These are phyloP conservation scores for Exophiala spinifera DNA, from an alignment of 2,329 filamentous ascomycete genomes.

Conservation along the genomic window DNA sequence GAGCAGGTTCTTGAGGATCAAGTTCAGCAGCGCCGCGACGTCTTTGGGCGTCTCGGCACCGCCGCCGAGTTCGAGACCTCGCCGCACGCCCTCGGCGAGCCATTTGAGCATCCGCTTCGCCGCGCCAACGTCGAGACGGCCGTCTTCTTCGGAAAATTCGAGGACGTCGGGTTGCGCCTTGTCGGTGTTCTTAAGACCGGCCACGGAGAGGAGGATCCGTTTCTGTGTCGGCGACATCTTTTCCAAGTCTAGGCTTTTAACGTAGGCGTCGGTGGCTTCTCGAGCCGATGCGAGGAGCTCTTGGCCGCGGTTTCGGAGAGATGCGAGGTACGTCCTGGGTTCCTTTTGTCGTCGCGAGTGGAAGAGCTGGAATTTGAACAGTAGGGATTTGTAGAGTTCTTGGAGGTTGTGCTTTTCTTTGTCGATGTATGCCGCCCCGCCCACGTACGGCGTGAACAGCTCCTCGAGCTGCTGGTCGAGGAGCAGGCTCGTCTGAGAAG, in stretches of 20 bases:
- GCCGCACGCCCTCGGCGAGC: slow-evolving; percentile 90
- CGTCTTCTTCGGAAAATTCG: slow-evolving; percentile 87
- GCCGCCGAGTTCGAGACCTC: slow-evolving; percentile 85
- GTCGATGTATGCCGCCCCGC: slow-evolving; percentile 64
- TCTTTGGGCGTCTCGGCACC: slow-evolving; percentile 90
- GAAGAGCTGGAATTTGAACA: slow-evolving; percentile 97
- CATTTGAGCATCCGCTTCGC: slow-evolving; percentile 98
- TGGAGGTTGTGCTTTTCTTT: slow-evolving; percentile 66
- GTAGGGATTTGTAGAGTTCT: slow-evolving; percentile 80
- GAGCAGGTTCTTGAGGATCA: slow-evolving; percentile 83
- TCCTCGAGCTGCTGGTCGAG: slow-evolving; percentile 68
- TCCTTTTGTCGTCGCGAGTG: slow-evolving; percentile 77
- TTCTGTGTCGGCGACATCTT: slow-evolving; percentile 87
- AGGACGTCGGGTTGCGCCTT: slow-evolving; percentile 75
- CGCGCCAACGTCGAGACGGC: slow-evolving; percentile 73
- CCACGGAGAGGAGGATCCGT: slow-evolving; percentile 82
- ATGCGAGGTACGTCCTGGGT: slow-evolving; percentile 87
- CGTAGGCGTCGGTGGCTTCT: slow-evolving; percentile 66
- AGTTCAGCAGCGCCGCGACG: slow-evolving; percentile 76
- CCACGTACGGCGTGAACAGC: slow-evolving; percentile 64
- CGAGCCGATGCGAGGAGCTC: slow-evolving; percentile 84
- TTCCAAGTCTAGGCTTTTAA: slow-evolving; percentile 81
- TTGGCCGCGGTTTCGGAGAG: slow-evolving; percentile 82
- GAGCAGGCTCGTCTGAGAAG: slow-evolving; percentile 72
- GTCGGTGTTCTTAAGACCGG: slow-evolving; percentile 72